Base-by-base conservation (phyloP, 352 stramenopile genomes). In the Blastocystis sp. region DNA sequence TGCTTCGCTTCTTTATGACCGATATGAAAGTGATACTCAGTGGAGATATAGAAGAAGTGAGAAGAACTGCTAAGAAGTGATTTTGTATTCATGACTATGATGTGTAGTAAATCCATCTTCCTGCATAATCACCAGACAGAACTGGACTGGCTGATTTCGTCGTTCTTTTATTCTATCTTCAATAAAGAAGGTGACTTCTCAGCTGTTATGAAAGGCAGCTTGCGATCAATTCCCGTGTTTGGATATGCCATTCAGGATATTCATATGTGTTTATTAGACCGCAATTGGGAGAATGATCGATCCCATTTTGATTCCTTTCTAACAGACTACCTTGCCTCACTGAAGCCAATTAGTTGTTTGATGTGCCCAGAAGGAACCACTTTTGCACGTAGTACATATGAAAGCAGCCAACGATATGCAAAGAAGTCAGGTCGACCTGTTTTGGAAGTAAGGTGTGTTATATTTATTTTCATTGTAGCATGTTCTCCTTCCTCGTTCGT, bases 61-160 rank as follows among this genome's bases (percentile, higher is more conserved):
- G 42, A 6, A 27, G 33, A 37, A 81, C 70, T 30, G 40, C 40
- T 33, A 81, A 81, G 19, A 81, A 60, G 35, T 57, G n/a, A 22
- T 81, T 24, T 44, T 22, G 0, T 75, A 51, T 75, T 1, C n/a
- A 13, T 9, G 3, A n/a, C 17, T 75, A 17, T 24, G 7, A 75
- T 1, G 9, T 2, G 19, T 75, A 75, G 62, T 11, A 75, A 75
- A 44, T 75, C 62, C n/a, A 30, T 81, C 37, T 81, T 62, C 42
- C 27, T 81, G 7, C 70, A 81, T 40, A 81, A 81, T 37, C 70
- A 81, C 27, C 70, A 81, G 30, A 81, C 70, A 15, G 70, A 81
- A 30, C 22, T 59, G 40, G 70, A 81, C 51, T 81, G 70, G 70
- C 42, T 81, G 15, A 62, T 58, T 62, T 48, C 35, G 13, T 35